Evolutionary conservation across 2,329 filamentous ascomycete genomes (phyloP), one percentile per base, ranked within the genome.

Genomic region (Botrytis galanthina): DNA sequence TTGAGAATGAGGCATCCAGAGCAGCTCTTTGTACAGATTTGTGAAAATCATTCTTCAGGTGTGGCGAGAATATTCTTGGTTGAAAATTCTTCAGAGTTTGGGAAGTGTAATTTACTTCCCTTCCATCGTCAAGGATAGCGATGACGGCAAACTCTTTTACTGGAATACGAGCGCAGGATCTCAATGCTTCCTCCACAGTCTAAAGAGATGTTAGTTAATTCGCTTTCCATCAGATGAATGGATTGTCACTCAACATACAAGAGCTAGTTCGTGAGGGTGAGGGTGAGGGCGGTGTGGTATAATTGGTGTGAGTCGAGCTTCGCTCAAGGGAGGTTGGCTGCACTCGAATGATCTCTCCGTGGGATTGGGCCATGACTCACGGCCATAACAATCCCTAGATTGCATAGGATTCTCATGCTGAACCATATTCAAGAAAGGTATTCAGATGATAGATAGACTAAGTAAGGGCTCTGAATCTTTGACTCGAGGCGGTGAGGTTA

Each of bases 71-170:
- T 44, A 80, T 75, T 29, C 71, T 71, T 22, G 70, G 70, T 26
- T 74, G 74, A n/a, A 75, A 75, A 12, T 72, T 75, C 9, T 66
- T 75, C 20, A 80, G 67, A 42, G 74, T 75, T 18, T 69, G 63
- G 7, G 79, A 79, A 9, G 76, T 75, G 57, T 76, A 81, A 4
- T 70, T 76, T 4, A 71, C 75, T 59, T 76, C 73, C 59, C 78
- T 73, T 37, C 78, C 77, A 72, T 76, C 74, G 1, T 79, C 78
- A n/a, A 74, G 70, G 10, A 75, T 62, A 14, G 77, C 77, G 48
- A 79, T 73, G 16, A 81, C 72, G 3, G 76, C 78, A 72, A 78
- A 81, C 26, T 78, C 77, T 67, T 75, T 78, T 7, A 77, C 75
- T 0, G 75, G 70, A 39, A 80, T 73, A 2, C 75, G 51, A 54